Percentiles rank a stretch among this genome's conserved stretches.
phyloP scores from a whole-genome alignment of 805 yeast genomes.

The Allodekkera sacchari region DNA sequence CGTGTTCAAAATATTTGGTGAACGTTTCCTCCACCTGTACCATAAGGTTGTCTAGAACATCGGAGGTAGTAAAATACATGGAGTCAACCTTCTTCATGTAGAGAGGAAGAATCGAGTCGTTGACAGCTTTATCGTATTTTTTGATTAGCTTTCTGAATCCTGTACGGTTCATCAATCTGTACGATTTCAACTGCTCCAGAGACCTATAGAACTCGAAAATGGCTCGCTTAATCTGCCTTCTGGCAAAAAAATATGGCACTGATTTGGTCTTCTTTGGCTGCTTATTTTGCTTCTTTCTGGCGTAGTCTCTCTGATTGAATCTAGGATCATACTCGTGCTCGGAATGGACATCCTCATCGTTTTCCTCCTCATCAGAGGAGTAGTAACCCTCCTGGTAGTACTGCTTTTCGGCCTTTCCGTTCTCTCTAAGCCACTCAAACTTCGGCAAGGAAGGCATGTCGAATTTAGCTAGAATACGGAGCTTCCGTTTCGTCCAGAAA shows the following conservation, averaged over 20 bases:
- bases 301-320: constrained; percentile 43
- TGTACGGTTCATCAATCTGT: constrained; percentile 69
- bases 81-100: constrained; percentile 53
- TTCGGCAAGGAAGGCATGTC: constrained; percentile 36
- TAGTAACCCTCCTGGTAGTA: constrained; percentile 27
- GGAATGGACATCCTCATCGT: constrained; percentile 4
- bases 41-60: constrained; percentile 55
- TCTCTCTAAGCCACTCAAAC: constrained; percentile 24
- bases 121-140: constrained; percentile 75
- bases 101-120: constrained; percentile 30
- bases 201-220: constrained; percentile 66
- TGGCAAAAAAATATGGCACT: constrained; percentile 57
- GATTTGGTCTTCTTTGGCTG: not conserved
- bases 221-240: constrained; percentile 61
- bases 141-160: constrained; percentile 86
- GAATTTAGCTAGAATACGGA: constrained; percentile 25
- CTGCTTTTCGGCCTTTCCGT: constrained; percentile 25
- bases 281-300: constrained; percentile 16
- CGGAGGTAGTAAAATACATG: constrained; percentile 55
- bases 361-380: constrained; percentile 12
- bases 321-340: constrained; percentile 16
- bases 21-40: constrained; percentile 59
- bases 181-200: constrained; percentile 61
- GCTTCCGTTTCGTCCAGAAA: constrained; percentile 17
- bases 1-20: constrained; percentile 58